Percentiles rank a stretch among this genome's conserved stretches.
phyloP scores from a whole-genome alignment of 163 green algal genomes.

The Coccomyxa subellipsoidea region DNA sequence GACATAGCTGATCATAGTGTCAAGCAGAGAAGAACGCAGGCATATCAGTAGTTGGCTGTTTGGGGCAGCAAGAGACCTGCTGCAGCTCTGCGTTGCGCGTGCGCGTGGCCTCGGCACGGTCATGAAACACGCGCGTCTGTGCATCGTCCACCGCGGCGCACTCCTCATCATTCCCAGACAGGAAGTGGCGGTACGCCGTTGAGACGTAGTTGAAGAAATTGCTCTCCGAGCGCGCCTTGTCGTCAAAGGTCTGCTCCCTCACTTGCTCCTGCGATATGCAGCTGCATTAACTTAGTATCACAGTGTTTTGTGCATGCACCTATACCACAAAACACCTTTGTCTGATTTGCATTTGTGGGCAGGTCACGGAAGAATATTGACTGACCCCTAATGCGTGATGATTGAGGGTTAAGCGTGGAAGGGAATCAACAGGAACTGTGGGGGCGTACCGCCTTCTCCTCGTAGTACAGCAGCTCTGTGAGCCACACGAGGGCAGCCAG shows the following conservation, averaged over 20 bases:
- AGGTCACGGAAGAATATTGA: too few species aligned
- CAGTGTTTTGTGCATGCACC: too few species aligned
- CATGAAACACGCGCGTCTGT: conserved; percentile 49
- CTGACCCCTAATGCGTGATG: too few species aligned
- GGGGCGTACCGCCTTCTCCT: conserved; percentile 48
- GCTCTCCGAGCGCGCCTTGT: conserved; percentile 43
- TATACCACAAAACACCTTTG: too few species aligned
- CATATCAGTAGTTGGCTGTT: too few species aligned
- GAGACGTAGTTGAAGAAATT: conserved; percentile 84
- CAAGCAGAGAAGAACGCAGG: too few species aligned
- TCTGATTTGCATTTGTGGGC: too few species aligned
- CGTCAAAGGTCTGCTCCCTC: conserved; percentile 20
- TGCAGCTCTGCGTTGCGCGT: conserved; percentile 12
- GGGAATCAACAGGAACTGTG: too few species aligned
- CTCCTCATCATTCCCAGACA: conserved; percentile 71
- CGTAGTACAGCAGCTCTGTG: conserved; percentile 87
- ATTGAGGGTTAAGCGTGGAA: too few species aligned
- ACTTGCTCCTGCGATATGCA: neutral
- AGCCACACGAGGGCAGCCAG: conserved; percentile 88
- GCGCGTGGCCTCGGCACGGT: conserved; percentile 24
- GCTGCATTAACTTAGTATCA: neutral
- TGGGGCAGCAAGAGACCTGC: neutral
- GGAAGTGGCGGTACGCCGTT: conserved; percentile 72
- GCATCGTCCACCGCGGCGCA: conserved; percentile 60
- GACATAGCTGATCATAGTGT: neutral